A percentile compares a stretch with the other conserved stretches of the same genome.
Conservation (phyloP, 495 filamentous ascomycete genomes). For the Trichoderma gamsii region DNA sequence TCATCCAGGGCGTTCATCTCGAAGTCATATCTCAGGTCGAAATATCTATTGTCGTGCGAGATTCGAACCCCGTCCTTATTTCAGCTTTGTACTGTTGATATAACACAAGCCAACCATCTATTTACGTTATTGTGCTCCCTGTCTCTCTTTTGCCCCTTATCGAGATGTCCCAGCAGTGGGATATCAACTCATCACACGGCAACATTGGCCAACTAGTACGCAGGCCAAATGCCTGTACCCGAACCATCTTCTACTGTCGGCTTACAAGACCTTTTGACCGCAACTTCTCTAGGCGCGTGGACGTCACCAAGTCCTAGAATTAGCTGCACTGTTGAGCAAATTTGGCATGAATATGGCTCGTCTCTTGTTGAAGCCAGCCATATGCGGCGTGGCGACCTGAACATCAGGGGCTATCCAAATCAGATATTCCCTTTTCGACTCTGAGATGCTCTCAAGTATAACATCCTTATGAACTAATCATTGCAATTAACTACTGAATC, state of each 20-base stretch:
- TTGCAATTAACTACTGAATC: neutral
- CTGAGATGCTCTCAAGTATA: neutral
- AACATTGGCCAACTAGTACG: neutral
- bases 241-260: neutral
- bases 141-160: neutral
- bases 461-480: neutral
- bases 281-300: neutral
- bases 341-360: neutral
- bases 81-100: neutral
- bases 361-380: neutral
- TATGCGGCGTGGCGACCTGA: neutral
- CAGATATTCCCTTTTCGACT: neutral
- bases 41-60: no score
- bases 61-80: neutral
- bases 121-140: neutral
- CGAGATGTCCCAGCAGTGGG: no score
- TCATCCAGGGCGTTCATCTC: no score
- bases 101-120: no score
- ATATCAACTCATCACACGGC: neutral
- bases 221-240: conserved; percentile 1
- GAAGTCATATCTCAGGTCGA: no score
- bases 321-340: neutral
- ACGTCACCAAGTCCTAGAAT: neutral
- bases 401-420: neutral
- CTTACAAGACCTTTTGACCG: neutral